phyloP scores from a whole-genome alignment of 257 asterid genomes.

The Nicotiana tomentosiformis region DNA sequence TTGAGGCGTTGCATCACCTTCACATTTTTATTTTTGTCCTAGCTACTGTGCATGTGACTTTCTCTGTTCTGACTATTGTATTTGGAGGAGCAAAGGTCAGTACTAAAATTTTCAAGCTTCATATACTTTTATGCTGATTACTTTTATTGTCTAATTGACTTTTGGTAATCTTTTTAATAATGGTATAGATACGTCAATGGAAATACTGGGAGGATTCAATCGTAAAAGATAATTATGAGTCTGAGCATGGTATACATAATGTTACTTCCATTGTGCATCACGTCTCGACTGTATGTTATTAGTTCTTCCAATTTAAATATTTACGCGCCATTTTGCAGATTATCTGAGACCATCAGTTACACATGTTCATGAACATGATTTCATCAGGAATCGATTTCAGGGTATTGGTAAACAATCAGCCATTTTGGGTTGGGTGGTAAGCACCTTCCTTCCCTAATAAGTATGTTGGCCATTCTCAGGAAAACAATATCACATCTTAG shows the following conservation, averaged over 20 bases:
- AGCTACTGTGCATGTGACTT: conserved; percentile 59
- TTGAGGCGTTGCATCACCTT: conserved; percentile 61
- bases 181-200: conserved; percentile 44
- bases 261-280: too few species aligned
- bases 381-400: conserved; percentile 58
- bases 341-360: conserved; percentile 41
- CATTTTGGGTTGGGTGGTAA: conserved; percentile 65
- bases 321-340: conserved; percentile 32
- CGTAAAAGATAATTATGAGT: conserved; percentile 19
- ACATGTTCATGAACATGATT: conserved; percentile 63
- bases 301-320: too few species aligned
- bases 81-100: conserved; percentile 61
- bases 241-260: conserved; percentile 26
- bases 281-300: too few species aligned
- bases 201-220: conserved; percentile 47
- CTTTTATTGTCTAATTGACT: not conserved
- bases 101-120: not conserved
- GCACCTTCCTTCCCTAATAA: conserved; percentile 12
- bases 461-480: not conserved
- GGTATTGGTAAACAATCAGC: conserved; percentile 51
- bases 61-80: conserved; percentile 55
- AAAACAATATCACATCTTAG: not conserved
- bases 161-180: not conserved
- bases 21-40: conserved; percentile 76
- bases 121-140: not conserved